Percentiles rank a stretch among this genome's conserved stretches.
Evolutionary conservation across 208 protist species (phyloP).

Genomic region (Trypanosoma grayi): DNA sequence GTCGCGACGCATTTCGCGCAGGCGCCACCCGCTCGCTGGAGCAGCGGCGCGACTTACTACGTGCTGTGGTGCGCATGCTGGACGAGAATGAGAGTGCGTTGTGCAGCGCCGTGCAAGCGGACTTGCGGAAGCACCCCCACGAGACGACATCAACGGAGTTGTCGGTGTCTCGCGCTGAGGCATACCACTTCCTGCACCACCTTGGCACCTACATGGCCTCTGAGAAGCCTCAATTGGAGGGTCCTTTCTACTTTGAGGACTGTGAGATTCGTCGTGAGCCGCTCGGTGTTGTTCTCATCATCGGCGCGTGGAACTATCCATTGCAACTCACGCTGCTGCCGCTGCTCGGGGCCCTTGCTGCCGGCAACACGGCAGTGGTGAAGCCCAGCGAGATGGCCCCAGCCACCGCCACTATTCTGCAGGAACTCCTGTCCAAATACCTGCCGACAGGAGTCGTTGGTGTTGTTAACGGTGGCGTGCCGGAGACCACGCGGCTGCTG

Average conservation of each 20-base stretch:
- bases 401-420: constrained; percentile 41
- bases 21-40: constrained; percentile 17
- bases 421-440: constrained; percentile 66
- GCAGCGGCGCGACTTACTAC: constrained; percentile 38
- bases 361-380: constrained; percentile 88
- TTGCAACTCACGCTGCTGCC: constrained; percentile 66
- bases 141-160: constrained; percentile 37
- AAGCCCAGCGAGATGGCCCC: constrained; percentile 83
- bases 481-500: constrained; percentile 69
- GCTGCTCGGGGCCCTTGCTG: constrained; percentile 80
- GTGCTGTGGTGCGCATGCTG: constrained; percentile 45
- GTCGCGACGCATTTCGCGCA: constrained; percentile 16
- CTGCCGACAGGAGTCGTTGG: constrained; percentile 39
- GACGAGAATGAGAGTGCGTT: constrained; percentile 61
- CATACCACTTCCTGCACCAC: constrained; percentile 29
- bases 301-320: constrained; percentile 94
- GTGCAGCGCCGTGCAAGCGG: constrained; percentile 35
- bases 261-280: constrained; percentile 55
- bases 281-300: constrained; percentile 87
- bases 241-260: constrained; percentile 23
- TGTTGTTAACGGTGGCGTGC: constrained; percentile 64
- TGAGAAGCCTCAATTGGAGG: constrained; percentile 24
- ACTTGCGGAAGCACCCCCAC: constrained; percentile 29
- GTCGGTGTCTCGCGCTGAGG: constrained; percentile 22
- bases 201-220: constrained; percentile 39